Evolutionary conservation across 192 early-diverging fungal genomes (phyloP).

Genomic region (Geosiphon pyriformis): DNA sequence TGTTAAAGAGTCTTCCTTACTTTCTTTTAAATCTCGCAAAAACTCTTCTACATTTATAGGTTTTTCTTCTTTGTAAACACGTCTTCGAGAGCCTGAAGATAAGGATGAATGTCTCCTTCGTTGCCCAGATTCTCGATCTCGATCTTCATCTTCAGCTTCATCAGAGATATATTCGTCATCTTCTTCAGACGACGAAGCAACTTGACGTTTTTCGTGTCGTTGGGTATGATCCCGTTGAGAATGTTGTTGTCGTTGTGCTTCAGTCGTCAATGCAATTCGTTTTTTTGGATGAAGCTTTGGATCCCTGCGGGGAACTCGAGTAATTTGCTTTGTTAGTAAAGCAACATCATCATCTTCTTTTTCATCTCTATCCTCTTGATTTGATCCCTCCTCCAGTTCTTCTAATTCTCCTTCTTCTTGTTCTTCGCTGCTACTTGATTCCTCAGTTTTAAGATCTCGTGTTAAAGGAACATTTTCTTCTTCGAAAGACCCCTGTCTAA

Average conservation of each 20-base stretch:
- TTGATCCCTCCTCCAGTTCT: slow-evolving; percentile 24
- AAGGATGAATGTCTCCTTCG: slow-evolving; percentile 21
- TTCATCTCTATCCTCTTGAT: slow-evolving; percentile 6
- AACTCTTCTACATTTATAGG: neutral
- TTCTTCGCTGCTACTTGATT: neutral
- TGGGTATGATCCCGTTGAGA: slow-evolving; percentile 10
- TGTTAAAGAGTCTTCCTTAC: neutral
- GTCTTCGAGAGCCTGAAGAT: slow-evolving; percentile 2
- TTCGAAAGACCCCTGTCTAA: neutral
- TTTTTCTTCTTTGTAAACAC: slow-evolving; percentile 3
- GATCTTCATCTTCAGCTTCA: slow-evolving; percentile 22
- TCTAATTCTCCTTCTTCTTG: slow-evolving; percentile 31
- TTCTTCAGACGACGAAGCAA: slow-evolving; percentile 18
- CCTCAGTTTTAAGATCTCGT: neutral
- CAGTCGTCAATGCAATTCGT: slow-evolving; percentile 18
- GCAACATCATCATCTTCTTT: slow-evolving; percentile 19
- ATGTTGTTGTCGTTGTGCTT: slow-evolving; percentile 18
- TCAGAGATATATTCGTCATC: slow-evolving; percentile 19
- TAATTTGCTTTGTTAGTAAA: slow-evolving; percentile 20
- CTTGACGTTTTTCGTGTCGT: slow-evolving; percentile 2
- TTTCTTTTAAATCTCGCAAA: slow-evolving; percentile 18
- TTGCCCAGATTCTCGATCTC: slow-evolving; percentile 14
- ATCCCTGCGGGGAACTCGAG: slow-evolving; percentile 5
- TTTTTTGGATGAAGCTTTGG: slow-evolving; percentile 20
- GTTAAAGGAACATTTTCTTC: neutral